phyloP scores from a whole-genome alignment of 2,329 filamentous ascomycete species.

The Pseudogymnoascus sp. region DNA sequence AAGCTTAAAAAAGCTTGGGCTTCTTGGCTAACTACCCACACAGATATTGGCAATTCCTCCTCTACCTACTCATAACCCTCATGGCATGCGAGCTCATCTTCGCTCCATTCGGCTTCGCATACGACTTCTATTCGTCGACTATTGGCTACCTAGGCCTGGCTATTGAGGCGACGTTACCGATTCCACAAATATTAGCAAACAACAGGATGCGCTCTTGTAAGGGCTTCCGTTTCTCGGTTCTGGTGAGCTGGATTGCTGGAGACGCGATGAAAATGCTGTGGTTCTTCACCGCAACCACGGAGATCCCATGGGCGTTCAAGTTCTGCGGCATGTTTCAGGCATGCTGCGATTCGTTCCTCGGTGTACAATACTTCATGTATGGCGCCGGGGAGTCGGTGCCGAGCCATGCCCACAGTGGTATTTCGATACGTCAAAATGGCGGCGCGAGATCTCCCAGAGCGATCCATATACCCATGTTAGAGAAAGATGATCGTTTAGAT shows the following conservation, averaged over 20 bases:
- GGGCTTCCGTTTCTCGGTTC: conserved; percentile 69
- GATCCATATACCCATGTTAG: conserved; percentile 18
- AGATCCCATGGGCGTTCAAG: conserved; percentile 74
- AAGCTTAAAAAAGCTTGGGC: conserved; percentile 9
- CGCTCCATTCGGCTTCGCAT: conserved; percentile 49
- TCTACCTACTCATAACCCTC: conserved; percentile 58
- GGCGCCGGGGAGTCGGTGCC: conserved; percentile 39
- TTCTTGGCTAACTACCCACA: conserved; percentile 2
- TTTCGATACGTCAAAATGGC: not conserved
- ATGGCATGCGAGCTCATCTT: conserved; percentile 61
- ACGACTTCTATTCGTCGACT: conserved; percentile 56
- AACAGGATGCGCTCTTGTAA: conserved; percentile 61
- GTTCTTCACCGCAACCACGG: conserved; percentile 66
- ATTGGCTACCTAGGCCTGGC: conserved; percentile 71
- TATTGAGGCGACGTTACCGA: conserved; percentile 72
- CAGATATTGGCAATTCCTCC: conserved; percentile 72
- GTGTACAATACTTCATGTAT: conserved; percentile 67
- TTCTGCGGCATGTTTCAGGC: conserved; percentile 77
- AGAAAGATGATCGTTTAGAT: conserved; percentile 26
- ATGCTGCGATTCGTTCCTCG: conserved; percentile 65
- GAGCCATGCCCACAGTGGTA: not conserved
- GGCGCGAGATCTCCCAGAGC: conserved; percentile 9
- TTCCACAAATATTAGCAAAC: conserved; percentile 73
- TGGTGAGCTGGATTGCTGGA: conserved; percentile 71
- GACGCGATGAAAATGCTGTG: conserved; percentile 84